These are phyloP conservation scores for Bondarzewia mesenterica DNA, from an alignment of 1,284 basidiomycete species.

Conservation along the genomic window DNA sequence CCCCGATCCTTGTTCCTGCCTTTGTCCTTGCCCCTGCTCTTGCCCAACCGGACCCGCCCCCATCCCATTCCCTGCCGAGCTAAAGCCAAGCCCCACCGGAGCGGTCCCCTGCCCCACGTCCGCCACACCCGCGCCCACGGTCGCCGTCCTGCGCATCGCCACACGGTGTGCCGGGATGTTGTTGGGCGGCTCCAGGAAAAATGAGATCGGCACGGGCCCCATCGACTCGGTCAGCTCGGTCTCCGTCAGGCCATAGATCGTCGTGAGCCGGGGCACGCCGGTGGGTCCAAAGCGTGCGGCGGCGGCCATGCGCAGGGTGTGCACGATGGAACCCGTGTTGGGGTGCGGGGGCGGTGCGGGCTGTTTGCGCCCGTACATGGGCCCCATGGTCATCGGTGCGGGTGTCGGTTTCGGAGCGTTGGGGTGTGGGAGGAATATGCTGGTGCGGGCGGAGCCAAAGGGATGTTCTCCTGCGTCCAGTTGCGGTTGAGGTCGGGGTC, in stretches of 20 bases:
- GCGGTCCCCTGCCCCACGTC: neutral
- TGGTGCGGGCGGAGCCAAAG: constrained; percentile 25
- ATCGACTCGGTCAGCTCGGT: constrained; percentile 41
- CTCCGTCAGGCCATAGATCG: constrained; percentile 57
- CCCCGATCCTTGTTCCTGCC: neutral
- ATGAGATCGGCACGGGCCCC: constrained; percentile 60
- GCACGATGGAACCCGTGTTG: constrained; percentile 20
- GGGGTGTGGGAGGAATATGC: constrained; percentile 63
- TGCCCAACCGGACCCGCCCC: constrained; percentile 2
- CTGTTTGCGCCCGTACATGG: constrained; percentile 48
- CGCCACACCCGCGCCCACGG: neutral
- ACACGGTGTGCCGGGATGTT: constrained; percentile 20
- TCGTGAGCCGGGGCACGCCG: constrained; percentile 27
- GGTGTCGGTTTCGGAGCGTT: constrained; percentile 55
- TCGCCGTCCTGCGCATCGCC: constrained; percentile 3
- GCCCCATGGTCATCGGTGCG: constrained; percentile 30
- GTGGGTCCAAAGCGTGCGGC: constrained; percentile 16
- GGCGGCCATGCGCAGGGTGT: constrained; percentile 22
- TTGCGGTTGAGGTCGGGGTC: neutral
- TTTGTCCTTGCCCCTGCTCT: neutral
- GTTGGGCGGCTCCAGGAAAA: constrained; percentile 47
- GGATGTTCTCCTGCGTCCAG: constrained; percentile 8
- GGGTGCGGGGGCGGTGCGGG: constrained; percentile 4
- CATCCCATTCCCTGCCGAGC: neutral
- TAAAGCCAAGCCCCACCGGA: neutral